These are phyloP conservation scores for Zoysia japonica DNA, from an alignment of 176 grass and related monocot species.

Conservation along the genomic window DNA sequence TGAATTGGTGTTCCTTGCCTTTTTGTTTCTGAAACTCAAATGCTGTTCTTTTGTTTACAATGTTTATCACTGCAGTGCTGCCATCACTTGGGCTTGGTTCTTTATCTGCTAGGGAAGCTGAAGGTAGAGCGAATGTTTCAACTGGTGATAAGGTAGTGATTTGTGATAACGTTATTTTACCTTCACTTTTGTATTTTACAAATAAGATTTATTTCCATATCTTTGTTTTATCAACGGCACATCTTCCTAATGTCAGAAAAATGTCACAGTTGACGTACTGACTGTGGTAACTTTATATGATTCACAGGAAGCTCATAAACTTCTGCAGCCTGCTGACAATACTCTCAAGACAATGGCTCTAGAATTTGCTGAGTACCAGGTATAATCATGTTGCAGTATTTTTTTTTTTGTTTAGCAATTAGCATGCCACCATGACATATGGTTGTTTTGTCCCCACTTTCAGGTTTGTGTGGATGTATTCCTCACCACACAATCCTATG, in stretches of 20 bases:
- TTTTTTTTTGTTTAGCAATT: no score
- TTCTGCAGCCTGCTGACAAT: conserved; percentile 77
- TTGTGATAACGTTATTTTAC: no score
- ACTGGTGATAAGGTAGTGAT: conserved; percentile 65
- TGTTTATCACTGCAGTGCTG: conserved; percentile 42
- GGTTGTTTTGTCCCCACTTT: background rate
- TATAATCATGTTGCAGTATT: background rate
- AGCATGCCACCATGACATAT: no score
- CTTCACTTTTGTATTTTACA: no score
- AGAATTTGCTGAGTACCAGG: conserved; percentile 90
- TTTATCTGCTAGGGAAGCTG: conserved; percentile 76
- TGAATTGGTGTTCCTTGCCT: no score
- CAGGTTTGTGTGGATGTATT: conserved; percentile 91
- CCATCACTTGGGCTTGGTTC: conserved; percentile 68
- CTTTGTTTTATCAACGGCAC: no score
- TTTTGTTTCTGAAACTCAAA: no score
- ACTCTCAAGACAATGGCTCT: conserved; percentile 85
- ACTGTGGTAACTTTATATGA: conserved; percentile 6
- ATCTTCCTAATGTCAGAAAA: no score
- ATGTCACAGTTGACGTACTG: background rate
- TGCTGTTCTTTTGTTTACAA: no score
- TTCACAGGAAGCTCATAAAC: conserved; percentile 70
- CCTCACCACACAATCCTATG: conserved; percentile 67
- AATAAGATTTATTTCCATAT: no score
- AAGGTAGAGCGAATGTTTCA: conserved; percentile 71